Conservation (phyloP, 257 asterid genomes). For the Nicotiana otophora region DNA sequence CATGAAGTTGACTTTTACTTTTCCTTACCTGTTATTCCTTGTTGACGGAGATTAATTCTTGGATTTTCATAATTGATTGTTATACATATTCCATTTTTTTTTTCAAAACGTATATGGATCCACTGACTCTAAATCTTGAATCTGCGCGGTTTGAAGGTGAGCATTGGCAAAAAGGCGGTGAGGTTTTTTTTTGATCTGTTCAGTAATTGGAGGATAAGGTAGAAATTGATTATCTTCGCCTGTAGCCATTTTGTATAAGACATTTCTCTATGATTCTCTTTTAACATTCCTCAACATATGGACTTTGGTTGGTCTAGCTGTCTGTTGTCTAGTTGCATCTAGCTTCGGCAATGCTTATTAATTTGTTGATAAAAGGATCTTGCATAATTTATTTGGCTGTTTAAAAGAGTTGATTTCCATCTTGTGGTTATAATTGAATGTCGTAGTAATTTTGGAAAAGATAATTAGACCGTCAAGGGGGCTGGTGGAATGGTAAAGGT, state of each 20-base stretch:
- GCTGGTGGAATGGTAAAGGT: no score
- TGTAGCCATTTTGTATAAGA: not conserved
- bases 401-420: not conserved
- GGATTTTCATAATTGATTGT: not conserved
- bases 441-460: not conserved
- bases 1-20: not conserved
- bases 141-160: not conserved
- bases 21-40: not conserved
- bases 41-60: not conserved
- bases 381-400: not conserved
- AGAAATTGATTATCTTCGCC: not conserved
- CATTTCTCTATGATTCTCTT: not conserved
- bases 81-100: not conserved
- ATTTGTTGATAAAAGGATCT: not conserved
- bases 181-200: not conserved
- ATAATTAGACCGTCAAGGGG: not conserved
- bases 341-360: not conserved
- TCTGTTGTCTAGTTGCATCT: not conserved
- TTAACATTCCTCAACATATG: not conserved
- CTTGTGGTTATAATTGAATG: not conserved
- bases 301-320: not conserved
- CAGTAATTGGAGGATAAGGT: not conserved
- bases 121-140: not conserved
- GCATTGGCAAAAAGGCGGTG: not conserved
- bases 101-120: not conserved